Conservation (phyloP, 257 asterid species). For the Coffea canephora region DNA sequence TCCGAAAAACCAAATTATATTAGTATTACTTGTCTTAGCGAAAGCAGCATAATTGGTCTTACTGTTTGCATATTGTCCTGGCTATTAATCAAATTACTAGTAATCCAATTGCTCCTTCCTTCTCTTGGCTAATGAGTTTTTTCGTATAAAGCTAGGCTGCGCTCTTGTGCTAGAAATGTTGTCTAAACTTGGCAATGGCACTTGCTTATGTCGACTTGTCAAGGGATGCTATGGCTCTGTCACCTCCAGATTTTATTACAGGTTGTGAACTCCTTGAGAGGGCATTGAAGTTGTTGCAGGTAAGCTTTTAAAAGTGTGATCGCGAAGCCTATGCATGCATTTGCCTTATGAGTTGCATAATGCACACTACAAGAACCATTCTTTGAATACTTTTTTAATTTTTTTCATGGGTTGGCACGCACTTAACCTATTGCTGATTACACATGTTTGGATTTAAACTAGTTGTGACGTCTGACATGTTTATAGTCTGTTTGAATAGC, state of each 20-base stretch:
- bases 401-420: neutral
- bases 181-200: constrained; percentile 57
- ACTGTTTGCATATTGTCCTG: neutral
- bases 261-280: constrained; percentile 90
- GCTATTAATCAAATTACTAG: neutral
- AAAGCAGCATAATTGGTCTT: no score
- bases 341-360: constrained; percentile 3
- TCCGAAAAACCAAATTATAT: neutral
- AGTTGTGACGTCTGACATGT: neutral
- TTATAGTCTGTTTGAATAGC: neutral
- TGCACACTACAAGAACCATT: neutral
- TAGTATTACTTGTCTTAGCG: no score
- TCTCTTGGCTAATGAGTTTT: neutral
- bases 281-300: constrained; percentile 92
- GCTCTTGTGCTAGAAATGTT: neutral
- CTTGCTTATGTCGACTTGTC: constrained; percentile 93
- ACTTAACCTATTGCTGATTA: neutral
- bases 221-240: constrained; percentile 82
- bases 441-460: neutral
- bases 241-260: constrained; percentile 83
- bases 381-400: neutral
- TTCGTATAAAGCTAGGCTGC: no score
- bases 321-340: neutral
- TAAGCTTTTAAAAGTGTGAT: constrained; percentile 21
- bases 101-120: neutral